These are phyloP conservation scores for Aschersonia sp. DNA, from an alignment of 2,329 filamentous ascomycete species.

Conservation along the genomic window DNA sequence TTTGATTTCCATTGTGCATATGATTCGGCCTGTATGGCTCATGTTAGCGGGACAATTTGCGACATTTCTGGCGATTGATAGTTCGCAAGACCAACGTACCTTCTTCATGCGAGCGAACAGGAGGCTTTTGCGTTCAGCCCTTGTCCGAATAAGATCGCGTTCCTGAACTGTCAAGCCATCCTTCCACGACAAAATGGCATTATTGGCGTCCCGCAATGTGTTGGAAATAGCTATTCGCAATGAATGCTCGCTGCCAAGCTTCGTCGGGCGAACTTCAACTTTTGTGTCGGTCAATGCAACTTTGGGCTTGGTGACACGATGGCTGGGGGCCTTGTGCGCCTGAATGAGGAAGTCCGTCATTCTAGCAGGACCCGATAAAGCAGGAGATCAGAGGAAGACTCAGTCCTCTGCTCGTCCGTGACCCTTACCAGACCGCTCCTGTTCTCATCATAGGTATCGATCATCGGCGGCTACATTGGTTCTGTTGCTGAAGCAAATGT, in stretches of 20 bases:
- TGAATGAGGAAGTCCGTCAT: neutral
- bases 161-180: conserved; percentile 39
- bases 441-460: neutral
- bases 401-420: neutral
- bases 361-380: neutral
- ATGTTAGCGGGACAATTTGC: too few relatives aligned
- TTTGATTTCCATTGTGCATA: conserved; percentile 61
- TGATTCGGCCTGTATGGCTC: conserved; percentile 40
- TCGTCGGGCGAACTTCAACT: neutral
- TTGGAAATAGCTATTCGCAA: conserved; percentile 2
- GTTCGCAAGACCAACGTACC: conserved; percentile 20
- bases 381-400: neutral
- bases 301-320: neutral
- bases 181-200: conserved; percentile 29
- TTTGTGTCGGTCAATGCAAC: neutral
- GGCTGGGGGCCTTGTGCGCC: neutral
- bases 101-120: conserved; percentile 50
- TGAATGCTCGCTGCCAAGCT: neutral
- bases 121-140: conserved; percentile 47
- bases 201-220: conserved; percentile 17
- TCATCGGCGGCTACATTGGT: too few relatives aligned
- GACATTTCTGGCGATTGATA: too few relatives aligned
- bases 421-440: neutral
- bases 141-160: conserved; percentile 27
- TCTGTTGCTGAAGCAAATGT: too few relatives aligned